Base-by-base conservation (phyloP, 495 filamentous ascomycete genomes). In the Neurospora cerealis region DNA sequence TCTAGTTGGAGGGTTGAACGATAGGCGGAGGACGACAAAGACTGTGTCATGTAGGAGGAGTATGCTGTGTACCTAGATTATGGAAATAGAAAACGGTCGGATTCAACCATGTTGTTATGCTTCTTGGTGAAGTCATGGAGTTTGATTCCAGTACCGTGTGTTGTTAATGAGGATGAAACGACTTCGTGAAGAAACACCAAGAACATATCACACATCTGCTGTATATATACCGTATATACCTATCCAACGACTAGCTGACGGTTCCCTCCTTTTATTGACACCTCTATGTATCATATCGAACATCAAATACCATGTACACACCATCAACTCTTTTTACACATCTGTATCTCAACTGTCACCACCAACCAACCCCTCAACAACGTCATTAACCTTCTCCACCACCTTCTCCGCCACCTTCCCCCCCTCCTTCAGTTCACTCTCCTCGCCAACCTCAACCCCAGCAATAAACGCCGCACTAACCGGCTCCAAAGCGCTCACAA, bases 401-500 rank as follows among this genome's bases (percentile, higher is more conserved):
- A 74, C 75, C 44, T 81, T 79, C 54, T 71, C 77, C 40, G 70
- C 44, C 48, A 74, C 74, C 69, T 69, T 73, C 15, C 37, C 69
- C 42, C 73, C 79, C 48, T 79, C 28, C 13, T 17, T 66, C 6
- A 34, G 6, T 15, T 66, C 54, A 9, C 15, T 10, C 1, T 32
- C 74, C 37, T 77, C 85, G 6, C 85, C 87, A 73, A 97, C 91
- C 73, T 94, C 90, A 13, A 97, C 89, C 0, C 95, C 95, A 9
- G 89, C 87, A 70, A 96, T 90, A 74, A 98, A 93, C 39, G 92
- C 83, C 81, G 93, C 94, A 74, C 93, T 95, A 38, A 97, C 86
- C 41, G 91, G 90, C 83, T 99, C 96, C 73, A 99, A 83, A 28
- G 86, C 91, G 2, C 94, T 92, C 54, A 99, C 95, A 81, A 98